Conservation (phyloP, 1,139 yeast genomes). For the Saccharomyces hybrid region DNA sequence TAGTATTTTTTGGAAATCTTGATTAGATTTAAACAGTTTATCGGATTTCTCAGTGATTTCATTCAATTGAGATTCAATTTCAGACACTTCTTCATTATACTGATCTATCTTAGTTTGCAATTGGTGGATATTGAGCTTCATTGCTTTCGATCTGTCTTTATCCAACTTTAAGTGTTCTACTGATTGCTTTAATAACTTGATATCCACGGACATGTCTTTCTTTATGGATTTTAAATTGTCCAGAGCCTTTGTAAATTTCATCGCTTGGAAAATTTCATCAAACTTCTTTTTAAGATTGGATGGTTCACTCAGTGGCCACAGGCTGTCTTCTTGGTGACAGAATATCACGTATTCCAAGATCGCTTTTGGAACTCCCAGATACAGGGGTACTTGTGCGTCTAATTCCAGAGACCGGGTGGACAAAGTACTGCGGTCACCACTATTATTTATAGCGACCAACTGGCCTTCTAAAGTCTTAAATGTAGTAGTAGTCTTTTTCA, state of each 20-base stretch:
- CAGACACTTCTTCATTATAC: slow-evolving; percentile 44
- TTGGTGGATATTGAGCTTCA: slow-evolving; percentile 41
- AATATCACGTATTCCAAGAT: slow-evolving; percentile 87
- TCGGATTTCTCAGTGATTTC: slow-evolving; percentile 53
- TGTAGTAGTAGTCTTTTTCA: slow-evolving; percentile 55
- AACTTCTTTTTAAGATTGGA: slow-evolving; percentile 80
- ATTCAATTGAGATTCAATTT: slow-evolving; percentile 44
- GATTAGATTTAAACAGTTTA: slow-evolving; percentile 63
- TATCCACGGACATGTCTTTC: slow-evolving; percentile 69
- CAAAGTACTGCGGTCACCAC: slow-evolving; percentile 63
- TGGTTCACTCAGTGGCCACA: slow-evolving; percentile 96
- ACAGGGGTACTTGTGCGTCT: slow-evolving; percentile 71
- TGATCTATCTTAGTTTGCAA: slow-evolving; percentile 40
- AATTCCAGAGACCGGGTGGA: slow-evolving; percentile 81
- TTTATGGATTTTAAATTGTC: slow-evolving; percentile 69
- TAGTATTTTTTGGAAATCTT: slow-evolving; percentile 67
- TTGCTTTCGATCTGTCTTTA: slow-evolving; percentile 59
- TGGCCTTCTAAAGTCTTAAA: slow-evolving; percentile 92
- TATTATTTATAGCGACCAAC: slow-evolving; percentile 50
- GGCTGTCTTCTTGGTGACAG: slow-evolving; percentile 94
- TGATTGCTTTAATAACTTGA: slow-evolving; percentile 66
- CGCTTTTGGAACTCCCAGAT: slow-evolving; percentile 82
- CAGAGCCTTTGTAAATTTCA: slow-evolving; percentile 83
- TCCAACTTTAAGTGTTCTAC: slow-evolving; percentile 71
- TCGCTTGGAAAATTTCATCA: slow-evolving; percentile 94